Percentiles rank a stretch among this genome's conserved stretches.
phyloP scores from a whole-genome alignment of 495 filamentous ascomycete species.

The Penicillium coffeae region DNA sequence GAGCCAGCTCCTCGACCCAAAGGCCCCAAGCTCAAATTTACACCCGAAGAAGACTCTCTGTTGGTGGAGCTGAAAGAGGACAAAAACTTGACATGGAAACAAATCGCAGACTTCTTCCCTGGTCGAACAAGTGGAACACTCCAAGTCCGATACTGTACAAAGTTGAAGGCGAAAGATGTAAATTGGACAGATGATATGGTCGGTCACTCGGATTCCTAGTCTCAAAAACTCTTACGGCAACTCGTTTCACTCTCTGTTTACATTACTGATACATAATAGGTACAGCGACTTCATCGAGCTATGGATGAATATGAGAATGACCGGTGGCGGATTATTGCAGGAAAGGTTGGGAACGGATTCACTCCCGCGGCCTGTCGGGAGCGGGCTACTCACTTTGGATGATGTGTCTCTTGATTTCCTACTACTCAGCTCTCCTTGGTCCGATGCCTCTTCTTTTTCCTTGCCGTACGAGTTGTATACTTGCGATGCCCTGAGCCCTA shows the following conservation, averaged over 20 bases:
- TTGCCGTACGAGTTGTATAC: background rate
- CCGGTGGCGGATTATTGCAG: conserved; percentile 81
- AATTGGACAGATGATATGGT: conserved; percentile 91
- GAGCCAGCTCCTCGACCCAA: conserved; percentile 68
- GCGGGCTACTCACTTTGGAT: conserved; percentile 50
- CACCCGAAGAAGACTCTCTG: conserved; percentile 79
- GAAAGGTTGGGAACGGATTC: conserved; percentile 81
- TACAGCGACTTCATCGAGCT: conserved; percentile 71
- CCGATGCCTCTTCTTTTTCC: background rate
- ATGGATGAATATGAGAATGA: conserved; percentile 87
- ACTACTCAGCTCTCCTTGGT: background rate
- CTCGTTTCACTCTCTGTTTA: no score
- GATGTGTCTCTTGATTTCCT: background rate
- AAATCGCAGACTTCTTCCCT: conserved; percentile 92
- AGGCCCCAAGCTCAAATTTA: conserved; percentile 86
- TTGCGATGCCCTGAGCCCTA: conserved; percentile 33
- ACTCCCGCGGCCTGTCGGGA: conserved; percentile 81
- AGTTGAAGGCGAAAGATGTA: conserved; percentile 87
- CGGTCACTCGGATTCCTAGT: background rate
- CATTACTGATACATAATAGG: conserved; percentile 45
- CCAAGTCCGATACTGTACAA: conserved; percentile 91
- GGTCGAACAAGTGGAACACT: conserved; percentile 82
- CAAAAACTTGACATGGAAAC: conserved; percentile 89
- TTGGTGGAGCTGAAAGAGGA: conserved; percentile 88
- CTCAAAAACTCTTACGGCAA: no score